Base-by-base conservation (phyloP, 1,284 basidiomycete genomes). In the Ceratobasidium sp. region DNA sequence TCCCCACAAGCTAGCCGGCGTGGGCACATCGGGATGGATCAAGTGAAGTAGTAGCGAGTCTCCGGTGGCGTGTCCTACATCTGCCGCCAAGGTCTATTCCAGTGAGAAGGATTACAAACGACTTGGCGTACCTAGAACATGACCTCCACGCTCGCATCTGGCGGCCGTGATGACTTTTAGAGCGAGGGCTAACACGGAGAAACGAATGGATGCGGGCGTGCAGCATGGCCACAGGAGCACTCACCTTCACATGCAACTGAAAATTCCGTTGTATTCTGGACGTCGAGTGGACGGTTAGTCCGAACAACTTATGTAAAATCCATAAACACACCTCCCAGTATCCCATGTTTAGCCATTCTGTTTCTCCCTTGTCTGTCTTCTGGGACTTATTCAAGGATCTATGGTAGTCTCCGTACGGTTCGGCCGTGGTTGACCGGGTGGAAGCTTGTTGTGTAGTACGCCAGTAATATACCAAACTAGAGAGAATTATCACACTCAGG, bases 31-130 rank as follows among this genome's bases (percentile, higher is more conserved):
- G 21, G 83, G 81, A 76, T 83, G 79, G 2, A 82, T 81, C 46
- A 87, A 80, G 16, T 86, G 83, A 47, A 86, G 75, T 69, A 91
- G 78, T 9, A 92, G 82, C 0, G 90, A 91, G 79, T 91, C 90
- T 50, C 91, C 91, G 30, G 87, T 87, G 28, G 90, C 91, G 79
- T 91, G 87, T 9, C 90, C 91, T 30, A 92, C 87, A 79, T 93
- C 89, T 89, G 43, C 26, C 41, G 21, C 18, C 74, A 61, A 52
- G 47, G 46, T 57, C 21, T 38, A 63, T 71, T 55, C 71, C 57
- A 49, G 44, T 32, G 44, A 14, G 21, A 54, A 26, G 16, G 23
- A 43, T 66, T 28, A 13, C 18, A 63, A 26, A 13, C 38, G n/a
- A 79, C 83, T 30, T 58, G 14, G 18, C 57, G 73, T 76, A 88